Base-by-base conservation (phyloP, 495 filamentous ascomycete species). In the Chaetomium cochliodes region DNA sequence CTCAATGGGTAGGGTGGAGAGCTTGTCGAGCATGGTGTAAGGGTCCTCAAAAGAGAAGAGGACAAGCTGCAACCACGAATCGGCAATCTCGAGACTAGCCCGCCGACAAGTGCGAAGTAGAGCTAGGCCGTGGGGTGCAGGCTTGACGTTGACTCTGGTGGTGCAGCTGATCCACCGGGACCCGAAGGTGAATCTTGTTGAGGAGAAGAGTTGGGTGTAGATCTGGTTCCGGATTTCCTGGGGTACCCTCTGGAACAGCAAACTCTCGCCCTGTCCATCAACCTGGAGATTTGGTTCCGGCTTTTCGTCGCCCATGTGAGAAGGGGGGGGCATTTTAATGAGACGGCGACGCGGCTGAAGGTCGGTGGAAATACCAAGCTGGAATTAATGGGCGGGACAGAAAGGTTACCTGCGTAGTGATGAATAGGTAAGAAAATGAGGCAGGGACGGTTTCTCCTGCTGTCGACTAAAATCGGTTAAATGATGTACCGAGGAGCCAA, bases 151-250 rank as follows among this genome's bases (percentile, higher is more conserved):
- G 13, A 47, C 41, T 2, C 0, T 23, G 33, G 4, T 16, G 13
- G 3, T 30, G 16, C 41, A 16, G 16, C 42, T 9, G 8, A 5
- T 47, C 56, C 1, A 16, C 23, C 56, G 28, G n/a, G n/a, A 5
- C 9, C 59, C 47, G 13, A 42, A 61, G 7, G 6, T 53, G 15
- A 61, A 61, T 28, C 59, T 41, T 25, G 47, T 61, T 20, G 59
- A 52, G 13, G 2, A 25, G 30, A 61, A 61, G 46, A 61, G 59
- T 7, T 61, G 12, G 16, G 13, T 5, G 2, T n/a, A 53, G 20
- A 52, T 61, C 15, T 18, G n/a, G 47, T 61, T 8, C 12, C 59
- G 46, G 20, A 61, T 26, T 15, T 61, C 47, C 59, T 52, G 47
- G 18, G 59, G 46, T 15, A 61, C 4, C 33, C 33, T 5, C 33